Evolutionary conservation across 441 rosid genomes (phyloP).

Genomic region (Melastoma candidum): DNA sequence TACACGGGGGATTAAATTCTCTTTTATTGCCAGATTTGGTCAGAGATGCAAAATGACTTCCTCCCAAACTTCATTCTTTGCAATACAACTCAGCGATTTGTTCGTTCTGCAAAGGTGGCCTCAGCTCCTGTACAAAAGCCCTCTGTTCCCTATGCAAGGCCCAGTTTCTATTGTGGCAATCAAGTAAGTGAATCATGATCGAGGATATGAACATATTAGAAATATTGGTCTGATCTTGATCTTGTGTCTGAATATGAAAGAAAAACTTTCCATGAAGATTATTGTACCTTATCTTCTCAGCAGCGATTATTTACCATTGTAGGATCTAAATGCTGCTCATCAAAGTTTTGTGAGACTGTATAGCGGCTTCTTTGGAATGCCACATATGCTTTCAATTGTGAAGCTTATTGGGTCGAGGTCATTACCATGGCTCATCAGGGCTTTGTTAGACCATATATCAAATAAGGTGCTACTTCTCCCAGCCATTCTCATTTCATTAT

Average conservation of each 20-base stretch:
- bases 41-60: conserved; percentile 99
- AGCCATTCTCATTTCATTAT: conserved; percentile 2
- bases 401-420: conserved; percentile 95
- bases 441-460: conserved; percentile 90
- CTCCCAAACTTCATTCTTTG: conserved; percentile 96
- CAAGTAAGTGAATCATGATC: conserved; percentile 44
- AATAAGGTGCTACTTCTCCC: conserved; percentile 52
- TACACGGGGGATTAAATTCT: no score
- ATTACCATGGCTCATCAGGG: conserved; percentile 96
- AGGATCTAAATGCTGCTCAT: conserved; percentile 98
- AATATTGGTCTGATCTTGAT: conserved; percentile 9
- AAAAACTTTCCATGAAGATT: neutral
- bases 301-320: conserved; percentile 9
- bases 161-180: conserved; percentile 92
- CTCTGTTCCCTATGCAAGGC: conserved; percentile 86
- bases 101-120: conserved; percentile 75
- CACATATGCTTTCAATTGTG: conserved; percentile 81
- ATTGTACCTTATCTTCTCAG: neutral
- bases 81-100: conserved; percentile 94
- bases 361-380: conserved; percentile 87
- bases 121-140: conserved; percentile 83
- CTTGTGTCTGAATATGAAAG: neutral
- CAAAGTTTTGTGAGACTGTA: conserved; percentile 94
- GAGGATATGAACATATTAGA: conserved; percentile 11
- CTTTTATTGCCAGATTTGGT: conserved; percentile 65